These are phyloP conservation scores for Eragrostis nindensis DNA, from an alignment of 176 grass and related monocot species.

Conservation along the genomic window DNA sequence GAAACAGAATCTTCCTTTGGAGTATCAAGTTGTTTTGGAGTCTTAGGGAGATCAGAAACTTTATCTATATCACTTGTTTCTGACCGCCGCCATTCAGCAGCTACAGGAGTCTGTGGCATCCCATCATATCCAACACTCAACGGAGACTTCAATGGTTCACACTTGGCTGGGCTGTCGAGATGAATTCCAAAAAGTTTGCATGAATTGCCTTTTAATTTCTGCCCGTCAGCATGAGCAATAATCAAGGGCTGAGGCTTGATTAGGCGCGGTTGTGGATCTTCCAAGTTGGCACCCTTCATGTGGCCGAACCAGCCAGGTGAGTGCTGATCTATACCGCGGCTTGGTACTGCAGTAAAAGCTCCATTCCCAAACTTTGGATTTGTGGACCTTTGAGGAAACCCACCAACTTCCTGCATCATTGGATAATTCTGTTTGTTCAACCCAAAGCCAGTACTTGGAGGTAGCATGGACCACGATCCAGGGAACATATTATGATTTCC, in stretches of 20 bases:
- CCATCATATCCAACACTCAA: constrained; percentile 44
- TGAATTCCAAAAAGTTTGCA: constrained; percentile 81
- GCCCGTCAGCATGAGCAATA: constrained; percentile 49
- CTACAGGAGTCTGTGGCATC: constrained; percentile 19
- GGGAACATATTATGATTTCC: constrained; percentile 47
- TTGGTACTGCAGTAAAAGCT: constrained; percentile 33
- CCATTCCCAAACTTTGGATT: constrained; percentile 48
- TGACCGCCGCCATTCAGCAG: constrained; percentile 33
- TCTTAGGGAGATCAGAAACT: constrained; percentile 44
- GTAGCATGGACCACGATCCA: constrained; percentile 60
- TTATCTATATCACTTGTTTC: constrained; percentile 44
- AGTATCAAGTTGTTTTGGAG: constrained; percentile 36
- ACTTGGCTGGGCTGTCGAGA: constrained; percentile 50
- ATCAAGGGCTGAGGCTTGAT: constrained; percentile 61
- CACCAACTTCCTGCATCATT: constrained; percentile 42
- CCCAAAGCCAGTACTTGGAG: constrained; percentile 54
- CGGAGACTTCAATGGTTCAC: constrained; percentile 47
- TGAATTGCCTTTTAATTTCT: constrained; percentile 53
- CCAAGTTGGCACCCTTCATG: constrained; percentile 39
- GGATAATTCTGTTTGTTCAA: constrained; percentile 43
- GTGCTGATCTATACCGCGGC: constrained; percentile 44
- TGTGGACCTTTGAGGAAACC: constrained; percentile 42
- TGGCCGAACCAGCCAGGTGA: constrained; percentile 56
- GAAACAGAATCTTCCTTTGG: constrained; percentile 35
- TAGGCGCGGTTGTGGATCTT: constrained; percentile 31